Evolutionary conservation across 305 asterid genomes (phyloP), one percentile per base, ranked within the genome.

Genomic region (Fraxinus greggii): DNA sequence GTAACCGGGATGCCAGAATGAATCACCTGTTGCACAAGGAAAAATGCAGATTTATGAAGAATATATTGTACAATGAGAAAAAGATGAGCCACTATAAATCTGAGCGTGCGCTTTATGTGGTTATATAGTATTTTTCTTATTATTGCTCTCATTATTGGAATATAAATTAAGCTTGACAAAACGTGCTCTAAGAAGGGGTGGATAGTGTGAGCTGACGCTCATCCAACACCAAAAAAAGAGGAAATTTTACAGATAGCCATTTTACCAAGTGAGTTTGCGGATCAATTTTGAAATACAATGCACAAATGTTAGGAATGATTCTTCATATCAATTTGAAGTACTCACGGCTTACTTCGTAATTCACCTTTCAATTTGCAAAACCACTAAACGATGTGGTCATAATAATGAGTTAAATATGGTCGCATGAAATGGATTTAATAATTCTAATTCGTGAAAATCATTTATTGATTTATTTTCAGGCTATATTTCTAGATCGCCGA

Each of bases 1-100:
- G 94, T 95, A 21, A 91, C 75, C 1, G 93, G 97, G 79, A 92
- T 90, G 15, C 98, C 95, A 0, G 97, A 95, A 82, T 95, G 95
- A 81, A 93, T 88, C 51, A 93, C 97, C 95, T 95, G 86, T 59
- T 80, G 26, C 48, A 81, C 61, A 48, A 21, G 10, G 48, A 74
- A 2, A 17, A 13, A 17, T 59, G 65, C 6, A 59, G 23, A 81
- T 38, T 74, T 33, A 29, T 83, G 35, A 67, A 80, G 19, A n/a
- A 15, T 48, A 4, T 54, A 54, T 54, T n/a, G 65, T 54, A n/a
- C 24, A 54, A 54, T 54, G 63, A n/a, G 63, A 54, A 17, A 54
- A 15, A 15, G 63, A n/a, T n/a, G 23, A 48, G 29, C n/a, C 32
- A 24, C 72, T 63, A 63, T 63, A 63, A 23, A 63, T 63, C n/a